A percentile compares a stretch with the other conserved stretches of the same genome.
phyloP scores from a whole-genome alignment of 2,329 filamentous ascomycete species.

The Cladophialophora bantiana region DNA sequence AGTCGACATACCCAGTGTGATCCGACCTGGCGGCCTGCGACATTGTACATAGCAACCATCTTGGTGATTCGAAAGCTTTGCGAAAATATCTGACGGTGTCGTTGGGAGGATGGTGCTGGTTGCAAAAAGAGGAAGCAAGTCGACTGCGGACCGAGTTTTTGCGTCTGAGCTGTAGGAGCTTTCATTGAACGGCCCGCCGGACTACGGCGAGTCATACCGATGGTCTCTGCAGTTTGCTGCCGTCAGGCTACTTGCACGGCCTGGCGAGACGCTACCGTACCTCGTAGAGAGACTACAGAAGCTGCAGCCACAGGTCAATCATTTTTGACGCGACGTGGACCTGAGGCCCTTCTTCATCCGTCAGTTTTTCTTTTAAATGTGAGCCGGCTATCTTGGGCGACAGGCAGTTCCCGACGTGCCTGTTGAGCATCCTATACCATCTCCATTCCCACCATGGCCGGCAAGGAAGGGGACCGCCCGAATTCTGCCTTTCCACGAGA shows the following conservation, averaged over 20 bases:
- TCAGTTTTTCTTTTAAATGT: constrained; percentile 7
- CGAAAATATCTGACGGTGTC: constrained; percentile 1
- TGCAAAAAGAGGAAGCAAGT: neutral
- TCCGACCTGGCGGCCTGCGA: constrained; percentile 60
- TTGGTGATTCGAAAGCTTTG: constrained; percentile 43
- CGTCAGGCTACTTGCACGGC: neutral
- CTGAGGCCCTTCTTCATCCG: constrained; percentile 15
- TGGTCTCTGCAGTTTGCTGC: neutral
- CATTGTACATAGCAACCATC: constrained; percentile 60
- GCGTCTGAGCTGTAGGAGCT: constrained; percentile 17
- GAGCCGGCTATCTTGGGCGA: neutral
- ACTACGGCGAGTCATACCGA: neutral
- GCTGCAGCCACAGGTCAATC: neutral
- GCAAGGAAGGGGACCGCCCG: constrained; percentile 22
- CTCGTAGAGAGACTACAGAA: neutral
- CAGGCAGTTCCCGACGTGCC: constrained; percentile 12
- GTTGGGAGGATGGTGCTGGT: constrained; percentile 4
- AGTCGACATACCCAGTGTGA: constrained; percentile 55
- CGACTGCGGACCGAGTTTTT: constrained; percentile 11
- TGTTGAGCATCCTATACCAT: neutral
- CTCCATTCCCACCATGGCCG: constrained; percentile 28
- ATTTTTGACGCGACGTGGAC: neutral
- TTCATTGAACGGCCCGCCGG: constrained; percentile 7
- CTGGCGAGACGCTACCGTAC: neutral
- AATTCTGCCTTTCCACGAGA: constrained; percentile 51